Evolutionary conservation across 1,284 basidiomycete genomes (phyloP).

Genomic region (Earliella scabrosa): DNA sequence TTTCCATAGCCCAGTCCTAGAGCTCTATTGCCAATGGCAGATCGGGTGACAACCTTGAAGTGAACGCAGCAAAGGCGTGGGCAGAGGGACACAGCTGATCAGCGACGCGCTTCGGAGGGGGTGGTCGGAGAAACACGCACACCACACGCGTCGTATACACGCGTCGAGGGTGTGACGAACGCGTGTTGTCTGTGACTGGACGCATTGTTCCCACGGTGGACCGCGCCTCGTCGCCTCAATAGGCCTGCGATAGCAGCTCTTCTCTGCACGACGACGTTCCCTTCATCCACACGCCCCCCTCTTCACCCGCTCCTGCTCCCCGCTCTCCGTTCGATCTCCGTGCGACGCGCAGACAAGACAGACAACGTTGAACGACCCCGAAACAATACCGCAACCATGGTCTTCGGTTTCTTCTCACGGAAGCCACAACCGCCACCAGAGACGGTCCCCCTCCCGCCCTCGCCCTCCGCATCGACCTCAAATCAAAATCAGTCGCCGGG

Average conservation of each 20-base stretch:
- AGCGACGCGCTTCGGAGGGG: too few species aligned
- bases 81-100: neutral
- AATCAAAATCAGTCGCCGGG: conserved; percentile 19
- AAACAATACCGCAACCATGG: conserved; percentile 4
- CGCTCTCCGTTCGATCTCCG: neutral
- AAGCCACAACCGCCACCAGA: conserved; percentile 23
- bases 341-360: neutral
- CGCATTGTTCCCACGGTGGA: conserved; percentile 19
- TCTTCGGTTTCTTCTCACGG: conserved; percentile 23
- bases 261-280: neutral
- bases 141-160: conserved; percentile 26
- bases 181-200: conserved; percentile 20
- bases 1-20: too few species aligned
- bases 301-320: neutral
- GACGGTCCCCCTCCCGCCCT: conserved; percentile 22
- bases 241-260: conserved; percentile 7
- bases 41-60: too few species aligned
- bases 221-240: conserved; percentile 13
- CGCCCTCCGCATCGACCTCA: conserved; percentile 19
- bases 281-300: neutral
- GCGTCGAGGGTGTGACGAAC: conserved; percentile 22
- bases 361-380: neutral
- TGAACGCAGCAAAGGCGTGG: too few species aligned
- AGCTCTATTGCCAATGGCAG: too few species aligned
- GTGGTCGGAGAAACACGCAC: too few species aligned